Conservation (phyloP, 345 rosid species). For the Noccaea bulbosa region DNA sequence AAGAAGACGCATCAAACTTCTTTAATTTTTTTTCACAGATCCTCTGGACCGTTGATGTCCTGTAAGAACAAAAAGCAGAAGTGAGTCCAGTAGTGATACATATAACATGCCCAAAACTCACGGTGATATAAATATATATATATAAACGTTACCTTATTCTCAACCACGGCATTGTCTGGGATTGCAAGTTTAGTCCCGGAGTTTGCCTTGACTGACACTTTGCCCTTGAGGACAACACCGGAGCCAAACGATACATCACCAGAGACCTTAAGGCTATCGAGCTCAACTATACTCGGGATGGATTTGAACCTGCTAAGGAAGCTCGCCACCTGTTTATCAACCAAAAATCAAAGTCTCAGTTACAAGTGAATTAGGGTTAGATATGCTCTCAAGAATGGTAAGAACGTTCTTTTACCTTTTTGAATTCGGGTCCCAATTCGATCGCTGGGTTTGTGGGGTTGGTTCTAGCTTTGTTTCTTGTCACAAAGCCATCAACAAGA, state of each 20-base stretch:
- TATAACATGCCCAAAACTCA: background rate
- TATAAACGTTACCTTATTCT: conserved; percentile 63
- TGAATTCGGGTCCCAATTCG: conserved; percentile 89
- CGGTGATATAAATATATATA: too few species aligned
- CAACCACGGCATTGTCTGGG: conserved; percentile 62
- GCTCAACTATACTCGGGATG: conserved; percentile 88
- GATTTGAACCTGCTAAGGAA: conserved; percentile 88
- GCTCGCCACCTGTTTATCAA: conserved; percentile 61
- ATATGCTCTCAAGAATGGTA: background rate
- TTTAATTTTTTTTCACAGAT: conserved; percentile 48
- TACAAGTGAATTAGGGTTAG: background rate
- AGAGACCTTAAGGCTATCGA: conserved; percentile 83
- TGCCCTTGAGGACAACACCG: conserved; percentile 67
- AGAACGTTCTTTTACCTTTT: conserved; percentile 56
- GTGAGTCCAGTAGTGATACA: background rate
- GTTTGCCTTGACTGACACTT: conserved; percentile 68
- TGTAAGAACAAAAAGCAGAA: conserved; percentile 36
- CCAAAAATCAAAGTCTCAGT: background rate
- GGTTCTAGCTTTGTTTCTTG: conserved; percentile 65
- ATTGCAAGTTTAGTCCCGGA: conserved; percentile 75
- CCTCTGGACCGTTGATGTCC: conserved; percentile 76
- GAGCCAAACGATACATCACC: conserved; percentile 91
- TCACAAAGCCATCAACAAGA: conserved; percentile 66
- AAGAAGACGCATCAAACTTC: conserved; percentile 4
- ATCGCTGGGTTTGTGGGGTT: conserved; percentile 80